Percentiles rank a stretch among this genome's conserved stretches.
phyloP scores from a whole-genome alignment of 2,329 filamentous ascomycete species.

The Pochonia chlamydosporia region DNA sequence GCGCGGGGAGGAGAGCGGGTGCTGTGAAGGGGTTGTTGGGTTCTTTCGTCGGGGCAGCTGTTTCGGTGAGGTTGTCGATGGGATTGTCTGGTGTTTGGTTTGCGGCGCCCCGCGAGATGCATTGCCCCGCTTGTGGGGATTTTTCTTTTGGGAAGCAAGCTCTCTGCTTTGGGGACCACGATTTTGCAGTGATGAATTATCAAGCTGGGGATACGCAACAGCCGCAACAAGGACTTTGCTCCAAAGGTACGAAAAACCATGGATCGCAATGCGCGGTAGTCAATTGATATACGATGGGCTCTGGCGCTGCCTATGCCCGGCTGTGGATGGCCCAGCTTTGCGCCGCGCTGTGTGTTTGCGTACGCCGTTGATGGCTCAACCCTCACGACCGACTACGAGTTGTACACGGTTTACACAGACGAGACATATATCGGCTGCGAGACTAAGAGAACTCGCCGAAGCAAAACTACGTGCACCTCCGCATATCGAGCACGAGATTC shows the following conservation, averaged over 20 bases:
- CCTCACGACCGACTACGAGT: neutral
- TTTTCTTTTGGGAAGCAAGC: too few species aligned
- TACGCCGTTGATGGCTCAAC: conserved; percentile 8
- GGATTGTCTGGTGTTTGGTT: neutral
- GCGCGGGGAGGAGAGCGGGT: neutral
- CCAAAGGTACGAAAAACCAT: neutral
- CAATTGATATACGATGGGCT: conserved; percentile 48
- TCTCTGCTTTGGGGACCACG: neutral
- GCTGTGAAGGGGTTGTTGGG: neutral
- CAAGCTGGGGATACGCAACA: neutral
- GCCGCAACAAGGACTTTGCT: too few species aligned
- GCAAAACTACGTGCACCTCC: neutral
- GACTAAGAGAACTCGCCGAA: neutral
- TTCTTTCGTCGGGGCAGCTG: neutral
- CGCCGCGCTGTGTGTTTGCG: conserved; percentile 23
- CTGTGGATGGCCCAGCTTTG: conserved; percentile 36
- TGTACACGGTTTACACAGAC: neutral
- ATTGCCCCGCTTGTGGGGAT: conserved; percentile 19
- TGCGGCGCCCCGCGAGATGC: conserved; percentile 20
- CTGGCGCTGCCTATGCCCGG: conserved; percentile 59
- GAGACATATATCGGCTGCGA: neutral
- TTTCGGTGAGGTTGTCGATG: neutral
- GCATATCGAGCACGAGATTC: neutral
- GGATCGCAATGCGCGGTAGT: conserved; percentile 21
- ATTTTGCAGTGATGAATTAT: neutral